Evolutionary conservation across 306 rosid genomes (phyloP).

Genomic region (Dalbergia cochinchinensis): DNA sequence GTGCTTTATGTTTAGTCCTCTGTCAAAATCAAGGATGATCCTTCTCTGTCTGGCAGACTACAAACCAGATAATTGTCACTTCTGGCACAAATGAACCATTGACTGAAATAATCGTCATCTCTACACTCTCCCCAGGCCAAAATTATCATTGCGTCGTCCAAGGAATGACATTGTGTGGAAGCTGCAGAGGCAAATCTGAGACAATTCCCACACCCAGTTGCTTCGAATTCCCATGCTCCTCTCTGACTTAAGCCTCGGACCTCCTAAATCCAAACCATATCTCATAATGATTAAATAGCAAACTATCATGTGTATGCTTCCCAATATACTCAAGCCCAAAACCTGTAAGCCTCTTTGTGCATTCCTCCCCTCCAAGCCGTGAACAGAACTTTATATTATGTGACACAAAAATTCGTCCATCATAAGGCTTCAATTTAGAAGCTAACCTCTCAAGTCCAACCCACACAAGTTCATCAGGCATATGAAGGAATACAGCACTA

Average conservation of each 20-base stretch:
- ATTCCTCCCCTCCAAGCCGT: conserved; percentile 84
- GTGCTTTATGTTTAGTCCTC: not conserved
- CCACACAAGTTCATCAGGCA: conserved; percentile 94
- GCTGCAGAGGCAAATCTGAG: conserved; percentile 15
- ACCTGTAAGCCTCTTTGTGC: conserved; percentile 68
- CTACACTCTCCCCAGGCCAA: conserved; percentile 35
- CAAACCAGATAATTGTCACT: conserved; percentile 18
- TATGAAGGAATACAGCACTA: conserved; percentile 94
- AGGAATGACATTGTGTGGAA: conserved; percentile 22
- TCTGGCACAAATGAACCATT: conserved; percentile 38
- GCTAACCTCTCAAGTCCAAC: conserved; percentile 77
- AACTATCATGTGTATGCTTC: conserved; percentile 83
- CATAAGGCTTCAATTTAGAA: conserved; percentile 66
- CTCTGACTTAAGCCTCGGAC: conserved; percentile 48
- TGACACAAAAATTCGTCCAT: conserved; percentile 85
- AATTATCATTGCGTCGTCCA: conserved; percentile 31
- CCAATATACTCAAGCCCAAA: conserved; percentile 86
- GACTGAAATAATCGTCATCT: conserved; percentile 19
- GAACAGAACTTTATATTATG: conserved; percentile 91
- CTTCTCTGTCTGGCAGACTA: conserved; percentile 5
- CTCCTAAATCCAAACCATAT: conserved; percentile 88
- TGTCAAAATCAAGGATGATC: conserved; percentile 30
- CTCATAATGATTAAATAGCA: conserved; percentile 91
- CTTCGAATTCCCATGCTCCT: not conserved
- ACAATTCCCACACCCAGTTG: not conserved